These are phyloP conservation scores for Grosmannia clavigera DNA, from an alignment of 2,329 filamentous ascomycete species.

Conservation along the genomic window DNA sequence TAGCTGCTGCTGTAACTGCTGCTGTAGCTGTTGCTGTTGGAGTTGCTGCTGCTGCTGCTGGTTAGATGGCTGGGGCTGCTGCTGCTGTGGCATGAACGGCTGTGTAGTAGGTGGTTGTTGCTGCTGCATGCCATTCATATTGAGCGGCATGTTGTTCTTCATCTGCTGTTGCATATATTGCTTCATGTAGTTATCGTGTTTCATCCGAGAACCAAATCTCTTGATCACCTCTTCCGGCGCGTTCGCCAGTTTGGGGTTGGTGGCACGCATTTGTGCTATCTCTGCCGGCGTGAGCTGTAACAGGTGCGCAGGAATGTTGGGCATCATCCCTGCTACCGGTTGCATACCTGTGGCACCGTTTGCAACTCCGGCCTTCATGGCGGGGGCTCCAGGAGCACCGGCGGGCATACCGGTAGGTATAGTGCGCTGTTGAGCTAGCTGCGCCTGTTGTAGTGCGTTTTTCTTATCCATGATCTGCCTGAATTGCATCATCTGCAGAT, in stretches of 20 bases:
- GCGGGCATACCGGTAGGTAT: conserved; percentile 3
- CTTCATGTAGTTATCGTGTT: conserved; percentile 9
- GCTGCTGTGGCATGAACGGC: background rate
- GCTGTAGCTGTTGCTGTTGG: conserved; percentile 20
- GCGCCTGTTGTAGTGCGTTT: background rate
- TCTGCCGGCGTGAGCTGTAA: conserved; percentile 8
- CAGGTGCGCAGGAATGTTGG: conserved; percentile 7
- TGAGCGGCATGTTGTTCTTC: background rate
- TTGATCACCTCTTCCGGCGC: conserved; percentile 8
- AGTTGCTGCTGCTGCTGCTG: conserved; percentile 7
- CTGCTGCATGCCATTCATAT: conserved; percentile 3
- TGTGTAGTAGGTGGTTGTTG: conserved; percentile 9
- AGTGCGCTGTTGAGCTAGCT: conserved; percentile 9
- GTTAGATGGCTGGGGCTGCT: conserved; percentile 2
- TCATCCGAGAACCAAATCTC: conserved; percentile 3
- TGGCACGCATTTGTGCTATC: conserved; percentile 6
- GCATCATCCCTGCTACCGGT: conserved; percentile 3
- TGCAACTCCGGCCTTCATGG: background rate
- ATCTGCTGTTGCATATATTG: conserved; percentile 7
- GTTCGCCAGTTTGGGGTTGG: conserved; percentile 8
- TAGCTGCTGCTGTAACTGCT: conserved; percentile 23
- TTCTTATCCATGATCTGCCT: conserved; percentile 14
- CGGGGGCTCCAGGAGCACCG: background rate
- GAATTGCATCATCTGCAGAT: conserved; percentile 29
- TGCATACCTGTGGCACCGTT: background rate